These are phyloP conservation scores for Globisporangium splendens DNA, from an alignment of 352 stramenopile species.

Conservation along the genomic window DNA sequence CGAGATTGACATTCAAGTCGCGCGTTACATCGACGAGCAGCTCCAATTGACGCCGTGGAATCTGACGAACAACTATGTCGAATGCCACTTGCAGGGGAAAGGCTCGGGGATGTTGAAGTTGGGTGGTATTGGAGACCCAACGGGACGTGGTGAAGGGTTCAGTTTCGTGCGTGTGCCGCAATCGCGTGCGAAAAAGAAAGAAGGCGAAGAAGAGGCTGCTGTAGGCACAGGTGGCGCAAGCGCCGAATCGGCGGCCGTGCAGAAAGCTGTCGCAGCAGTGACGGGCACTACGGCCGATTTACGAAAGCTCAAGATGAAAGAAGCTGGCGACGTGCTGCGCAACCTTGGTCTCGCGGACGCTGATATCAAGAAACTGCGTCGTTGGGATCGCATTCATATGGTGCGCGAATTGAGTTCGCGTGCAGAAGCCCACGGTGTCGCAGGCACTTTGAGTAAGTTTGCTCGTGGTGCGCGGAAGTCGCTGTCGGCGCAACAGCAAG, in stretches of 20 bases:
- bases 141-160: conserved; percentile 79
- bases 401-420: conserved; percentile 74
- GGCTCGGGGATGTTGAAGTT: conserved; percentile 78
- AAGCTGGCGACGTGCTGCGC: conserved; percentile 72
- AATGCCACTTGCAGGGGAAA: conserved; percentile 84
- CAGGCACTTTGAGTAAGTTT: conserved; percentile 76
- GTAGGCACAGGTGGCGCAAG: conserved; percentile 29
- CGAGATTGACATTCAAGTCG: conserved; percentile 77
- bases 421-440: conserved; percentile 65
- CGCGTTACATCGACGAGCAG: conserved; percentile 77
- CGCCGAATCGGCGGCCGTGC: conserved; percentile 57
- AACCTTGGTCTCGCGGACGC: conserved; percentile 73
- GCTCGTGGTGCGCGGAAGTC: conserved; percentile 75
- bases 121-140: conserved; percentile 78
- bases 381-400: conserved; percentile 84
- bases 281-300: conserved; percentile 83
- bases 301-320: conserved; percentile 86
- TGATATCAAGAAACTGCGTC: conserved; percentile 79
- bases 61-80: conserved; percentile 82
- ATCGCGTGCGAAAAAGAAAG: conserved; percentile 79
- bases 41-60: conserved; percentile 83
- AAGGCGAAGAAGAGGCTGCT: conserved; percentile 57
- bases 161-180: conserved; percentile 80
- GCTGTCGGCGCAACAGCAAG: conserved; percentile 77
- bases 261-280: conserved; percentile 74